Evolutionary conservation across 805 yeast genomes (phyloP).

Genomic region (Metschnikowia baotianmanensis): DNA sequence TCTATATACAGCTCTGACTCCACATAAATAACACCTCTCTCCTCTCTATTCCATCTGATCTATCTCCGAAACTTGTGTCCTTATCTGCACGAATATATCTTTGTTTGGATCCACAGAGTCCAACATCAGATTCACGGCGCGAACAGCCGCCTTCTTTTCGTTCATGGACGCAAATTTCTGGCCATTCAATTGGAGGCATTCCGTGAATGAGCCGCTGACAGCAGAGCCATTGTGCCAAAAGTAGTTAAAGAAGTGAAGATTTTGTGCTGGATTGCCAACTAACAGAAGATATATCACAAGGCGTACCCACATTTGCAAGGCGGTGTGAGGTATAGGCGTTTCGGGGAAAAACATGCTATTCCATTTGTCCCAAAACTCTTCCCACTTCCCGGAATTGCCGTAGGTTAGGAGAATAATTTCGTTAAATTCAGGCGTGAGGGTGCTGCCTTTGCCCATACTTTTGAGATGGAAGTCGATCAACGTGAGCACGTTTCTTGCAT

Average conservation of each 20-base stretch:
- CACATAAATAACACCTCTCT: background rate
- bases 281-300: conserved; percentile 33
- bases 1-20: too few species aligned
- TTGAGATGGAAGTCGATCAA: conserved; percentile 24
- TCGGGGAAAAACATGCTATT: conserved; percentile 17
- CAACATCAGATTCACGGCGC: conserved; percentile 23
- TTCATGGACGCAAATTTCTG: conserved; percentile 19
- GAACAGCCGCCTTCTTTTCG: conserved; percentile 24
- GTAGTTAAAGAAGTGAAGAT: conserved; percentile 26
- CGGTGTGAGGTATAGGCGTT: conserved; percentile 6
- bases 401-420: conserved; percentile 36
- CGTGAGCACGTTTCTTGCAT: conserved; percentile 30
- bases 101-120: conserved; percentile 13
- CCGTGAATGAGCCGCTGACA: conserved; percentile 26
- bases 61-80: conserved; percentile 2
- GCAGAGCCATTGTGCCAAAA: conserved; percentile 28
- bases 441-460: conserved; percentile 6
- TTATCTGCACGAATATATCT: conserved; percentile 11
- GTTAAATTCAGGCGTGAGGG: conserved; percentile 22
- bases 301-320: conserved; percentile 29
- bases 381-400: conserved; percentile 41
- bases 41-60: background rate
- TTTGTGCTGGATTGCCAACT: conserved; percentile 26
- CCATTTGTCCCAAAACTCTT: conserved; percentile 40
- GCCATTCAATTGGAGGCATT: conserved; percentile 19